Base-by-base conservation (phyloP, 257 asterid species). In the Verbascum thapsus region DNA sequence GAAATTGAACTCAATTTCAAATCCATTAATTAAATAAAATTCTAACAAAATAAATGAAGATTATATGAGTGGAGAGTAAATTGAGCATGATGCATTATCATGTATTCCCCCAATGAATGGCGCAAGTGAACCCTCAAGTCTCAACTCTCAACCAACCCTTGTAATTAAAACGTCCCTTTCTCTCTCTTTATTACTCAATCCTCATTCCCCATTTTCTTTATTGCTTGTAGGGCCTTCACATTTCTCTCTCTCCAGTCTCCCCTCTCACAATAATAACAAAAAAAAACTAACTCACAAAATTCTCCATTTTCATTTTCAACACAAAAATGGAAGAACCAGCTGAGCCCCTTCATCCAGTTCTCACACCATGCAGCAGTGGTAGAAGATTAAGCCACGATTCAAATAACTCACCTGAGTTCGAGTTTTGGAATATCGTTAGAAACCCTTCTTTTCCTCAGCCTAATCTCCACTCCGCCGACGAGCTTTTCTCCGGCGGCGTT, bases 401-500 rank as follows among this genome's bases (percentile, higher is more conserved):
- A 0, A 78, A 65, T 15, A n/a, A n/a, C n/a, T 92, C 99, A 3
- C 97, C 97, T 7, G 99, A 92, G 60, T 92, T 92, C 50, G 99
- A 92, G 74, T 92, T 92, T 41, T 89, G 95, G 95, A 81, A n/a
- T n/a, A n/a, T 81, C 87, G 74, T 81, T 51, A 72, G 85, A 10
- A 85, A 88, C 70, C 95, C 88, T 0, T 79, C 94, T 8, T 80
- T 72, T 23, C 95, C 96, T 0, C 85, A 72, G 63, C 95, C 92
- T 2, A 74, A 81, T 43, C 88, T 85, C 41, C 89, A 73, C 58
- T 81, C 95, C 16, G 99, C 99, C 56, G 99, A 88, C 67, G 82
- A 92, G 73, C 87, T 92, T 66, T 92, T 92, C 86, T 85, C 96
- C 70, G 78, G 45, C 51, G 99, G 99, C 64, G 76, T 92, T 34